Evolutionary conservation across 352 stramenopile genomes (phyloP).

Genomic region (Globisporangium heterothallicum): DNA sequence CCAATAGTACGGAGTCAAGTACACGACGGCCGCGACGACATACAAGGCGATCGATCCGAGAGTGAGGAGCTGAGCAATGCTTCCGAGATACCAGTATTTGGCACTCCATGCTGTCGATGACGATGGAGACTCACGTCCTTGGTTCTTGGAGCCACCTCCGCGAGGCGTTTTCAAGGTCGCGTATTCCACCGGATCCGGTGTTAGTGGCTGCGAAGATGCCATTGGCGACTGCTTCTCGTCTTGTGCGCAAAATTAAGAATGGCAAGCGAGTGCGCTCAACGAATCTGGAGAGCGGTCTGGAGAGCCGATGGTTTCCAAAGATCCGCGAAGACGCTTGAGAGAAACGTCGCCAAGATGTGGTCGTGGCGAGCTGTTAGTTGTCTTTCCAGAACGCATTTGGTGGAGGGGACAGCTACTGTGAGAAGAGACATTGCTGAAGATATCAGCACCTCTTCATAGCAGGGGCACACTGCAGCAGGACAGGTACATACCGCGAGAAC

Average conservation of each 20-base stretch:
- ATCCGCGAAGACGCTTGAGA: no score
- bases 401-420: background rate
- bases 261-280: background rate
- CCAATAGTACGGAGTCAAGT: constrained; percentile 21
- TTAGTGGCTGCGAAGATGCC: background rate
- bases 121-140: background rate
- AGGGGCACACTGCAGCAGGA: background rate
- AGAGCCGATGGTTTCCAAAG: no score
- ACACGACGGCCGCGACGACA: constrained; percentile 6
- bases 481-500: background rate
- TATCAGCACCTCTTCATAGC: background rate
- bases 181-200: background rate
- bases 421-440: background rate
- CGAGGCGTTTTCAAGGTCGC: background rate
- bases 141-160: background rate
- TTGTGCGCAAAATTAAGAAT: background rate
- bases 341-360: background rate
- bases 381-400: background rate
- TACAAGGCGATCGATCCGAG: constrained; percentile 11
- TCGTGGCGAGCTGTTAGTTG: no score
- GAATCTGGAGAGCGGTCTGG: no score
- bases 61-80: constrained; percentile 10
- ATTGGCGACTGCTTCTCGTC: background rate
- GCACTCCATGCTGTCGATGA: background rate
- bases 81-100: constrained; percentile 16